These are phyloP conservation scores for Arthrobotrys pseudoclavata DNA, from an alignment of 2,329 filamentous ascomycete genomes.

Conservation along the genomic window DNA sequence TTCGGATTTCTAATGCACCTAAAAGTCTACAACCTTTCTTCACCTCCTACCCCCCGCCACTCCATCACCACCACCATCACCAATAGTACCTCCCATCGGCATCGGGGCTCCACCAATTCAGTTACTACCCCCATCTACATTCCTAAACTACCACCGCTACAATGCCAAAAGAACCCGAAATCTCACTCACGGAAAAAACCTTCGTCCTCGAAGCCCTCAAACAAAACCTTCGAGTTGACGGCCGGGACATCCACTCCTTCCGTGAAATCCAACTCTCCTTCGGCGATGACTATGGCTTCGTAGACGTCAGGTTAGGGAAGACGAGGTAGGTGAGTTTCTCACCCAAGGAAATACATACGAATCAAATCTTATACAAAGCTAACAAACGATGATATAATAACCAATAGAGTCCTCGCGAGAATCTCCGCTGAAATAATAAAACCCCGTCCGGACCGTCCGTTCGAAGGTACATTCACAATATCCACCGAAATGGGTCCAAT, in stretches of 20 bases:
- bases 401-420: slow-evolving; percentile 79
- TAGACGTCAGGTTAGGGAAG: slow-evolving; percentile 88
- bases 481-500: slow-evolving; percentile 91
- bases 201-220: slow-evolving; percentile 87
- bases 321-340: slow-evolving; percentile 75
- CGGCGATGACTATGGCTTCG: slow-evolving; percentile 90
- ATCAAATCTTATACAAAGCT: too few species aligned
- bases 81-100: not conserved
- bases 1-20: slow-evolving; percentile 55
- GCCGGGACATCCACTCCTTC: slow-evolving; percentile 83
- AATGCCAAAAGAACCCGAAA: slow-evolving; percentile 94
- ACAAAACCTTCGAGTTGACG: slow-evolving; percentile 85
- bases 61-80: slow-evolving; percentile 1
- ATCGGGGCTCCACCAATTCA: too few species aligned
- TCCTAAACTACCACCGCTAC: not conserved
- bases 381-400: slow-evolving; percentile 2
- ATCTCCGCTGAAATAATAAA: slow-evolving; percentile 90
- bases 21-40: slow-evolving; percentile 11
- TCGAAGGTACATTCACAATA: slow-evolving; percentile 95
- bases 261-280: slow-evolving; percentile 83
- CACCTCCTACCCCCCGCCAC: not conserved
- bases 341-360: too few species aligned
- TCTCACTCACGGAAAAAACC: slow-evolving; percentile 86
- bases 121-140: too few species aligned
- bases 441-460: slow-evolving; percentile 87